Evolutionary conservation across 257 asterid genomes (phyloP).

Genomic region (Solanum arcanum): DNA sequence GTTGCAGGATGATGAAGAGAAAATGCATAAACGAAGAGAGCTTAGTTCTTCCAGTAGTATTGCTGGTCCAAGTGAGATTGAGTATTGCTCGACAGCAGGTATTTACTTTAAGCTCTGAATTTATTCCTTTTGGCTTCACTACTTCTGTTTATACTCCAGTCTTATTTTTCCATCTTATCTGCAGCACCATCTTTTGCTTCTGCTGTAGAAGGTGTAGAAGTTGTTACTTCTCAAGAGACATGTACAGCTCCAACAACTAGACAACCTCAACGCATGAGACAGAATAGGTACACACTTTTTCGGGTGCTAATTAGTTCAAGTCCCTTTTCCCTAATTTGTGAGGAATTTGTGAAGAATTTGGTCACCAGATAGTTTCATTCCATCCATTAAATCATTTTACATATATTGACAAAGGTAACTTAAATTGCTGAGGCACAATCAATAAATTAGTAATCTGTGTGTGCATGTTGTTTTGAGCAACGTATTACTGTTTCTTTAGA

Average conservation of each 20-base stretch:
- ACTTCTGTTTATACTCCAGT: not conserved
- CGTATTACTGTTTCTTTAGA: not conserved
- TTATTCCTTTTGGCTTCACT: not conserved
- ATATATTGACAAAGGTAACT: not conserved
- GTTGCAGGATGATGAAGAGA: conserved; percentile 83
- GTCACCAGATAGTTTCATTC: not conserved
- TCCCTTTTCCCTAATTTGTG: not conserved
- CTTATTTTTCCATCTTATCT: conserved; percentile 3
- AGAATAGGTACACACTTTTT: conserved; percentile 43
- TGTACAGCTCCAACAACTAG: conserved; percentile 24
- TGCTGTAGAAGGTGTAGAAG: conserved; percentile 55
- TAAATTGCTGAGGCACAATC: not conserved
- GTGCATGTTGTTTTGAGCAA: not conserved
- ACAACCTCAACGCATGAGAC: conserved; percentile 45
- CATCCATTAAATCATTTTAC: not conserved
- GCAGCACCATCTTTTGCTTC: conserved; percentile 55
- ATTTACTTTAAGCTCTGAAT: not conserved
- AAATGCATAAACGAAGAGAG: conserved; percentile 49
- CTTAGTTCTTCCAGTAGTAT: conserved; percentile 43
- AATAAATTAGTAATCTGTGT: not conserved
- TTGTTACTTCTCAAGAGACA: conserved; percentile 35
- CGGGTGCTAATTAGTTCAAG: not conserved
- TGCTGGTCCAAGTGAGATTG: conserved; percentile 47
- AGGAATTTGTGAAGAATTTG: not conserved
- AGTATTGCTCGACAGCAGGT: conserved; percentile 61